A percentile compares a stretch with the other conserved stretches of the same genome.
Conservation (phyloP, 78 protist genomes). For the Diacronema lutheri region DNA sequence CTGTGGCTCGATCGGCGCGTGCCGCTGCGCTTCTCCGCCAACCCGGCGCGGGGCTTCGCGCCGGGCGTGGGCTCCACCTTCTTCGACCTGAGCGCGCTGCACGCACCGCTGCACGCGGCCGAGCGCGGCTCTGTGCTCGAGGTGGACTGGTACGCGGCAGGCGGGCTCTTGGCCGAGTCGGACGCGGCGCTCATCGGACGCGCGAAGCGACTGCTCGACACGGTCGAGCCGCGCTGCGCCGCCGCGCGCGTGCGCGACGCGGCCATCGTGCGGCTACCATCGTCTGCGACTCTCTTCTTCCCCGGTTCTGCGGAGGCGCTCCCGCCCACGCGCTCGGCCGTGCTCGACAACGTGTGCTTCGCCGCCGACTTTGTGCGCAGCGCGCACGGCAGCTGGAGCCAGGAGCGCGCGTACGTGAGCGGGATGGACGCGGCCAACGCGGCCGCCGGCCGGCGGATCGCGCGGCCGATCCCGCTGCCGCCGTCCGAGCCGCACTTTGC, state of each 20-base stretch:
- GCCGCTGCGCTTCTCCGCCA: neutral
- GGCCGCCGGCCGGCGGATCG: neutral
- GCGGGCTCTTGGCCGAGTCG: neutral
- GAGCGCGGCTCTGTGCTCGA: conserved; percentile 14
- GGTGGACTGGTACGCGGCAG: conserved; percentile 14
- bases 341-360: neutral
- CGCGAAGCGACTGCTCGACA: neutral
- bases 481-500: conserved; percentile 6
- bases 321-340: neutral
- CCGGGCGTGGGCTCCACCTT: conserved; percentile 5
- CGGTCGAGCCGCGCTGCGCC: neutral
- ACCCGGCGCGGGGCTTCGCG: conserved; percentile 21
- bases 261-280: conserved; percentile 10
- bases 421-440: conserved; percentile 7
- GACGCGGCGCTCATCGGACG: neutral
- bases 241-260: neutral
- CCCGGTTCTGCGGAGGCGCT: neutral
- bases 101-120: neutral
- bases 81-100: neutral
- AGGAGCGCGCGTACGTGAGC: conserved; percentile 17
- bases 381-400: conserved; percentile 15
- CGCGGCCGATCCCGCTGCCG: neutral
- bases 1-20: neutral
- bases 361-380: conserved; percentile 2
- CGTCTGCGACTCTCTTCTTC: neutral